Base-by-base conservation (phyloP, 768 basidiomycete species). In the Hypholoma sublateritium region DNA sequence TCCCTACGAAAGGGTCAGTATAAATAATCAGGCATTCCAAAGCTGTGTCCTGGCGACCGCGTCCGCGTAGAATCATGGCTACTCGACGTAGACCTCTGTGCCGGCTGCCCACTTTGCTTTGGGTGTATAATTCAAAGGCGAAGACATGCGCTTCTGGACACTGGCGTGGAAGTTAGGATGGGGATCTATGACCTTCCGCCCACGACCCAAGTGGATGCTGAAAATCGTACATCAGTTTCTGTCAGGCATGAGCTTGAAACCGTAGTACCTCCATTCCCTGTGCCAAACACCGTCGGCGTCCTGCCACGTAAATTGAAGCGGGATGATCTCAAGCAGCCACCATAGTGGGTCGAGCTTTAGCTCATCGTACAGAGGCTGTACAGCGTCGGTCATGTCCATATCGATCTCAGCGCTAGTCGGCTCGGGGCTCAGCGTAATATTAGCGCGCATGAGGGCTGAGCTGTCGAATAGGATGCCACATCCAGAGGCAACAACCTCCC, bases 251-350 rank as follows among this genome's bases (percentile, higher is more conserved):
- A 22, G 34, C n/a, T 28, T 19, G 11, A 55, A 37, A 50, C 16
- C 32, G 47, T n/a, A 6, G 72, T 60, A 90, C 89, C 75, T 75
- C 70, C 77, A 82, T 43, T 70, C 71, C 7, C 57, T 72, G 58
- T 83, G 80, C 88, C 87, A 89, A 14, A 61, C 64, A 1, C 84
- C 82, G 1, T 77, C 49, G 0, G 57, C 60, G 56, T 89, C 84
- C 65, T 90, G 88, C 77, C 78, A 87, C 17, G 73, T 67, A 61
- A 77, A 81, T 37, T 63, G 67, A 53, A 78, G 64, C 14, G 87
- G 89, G 0, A 90, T 25, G 24, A 89, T 70, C 70, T 93, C 90
- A 35, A 91, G 70, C n/a, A 88, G 34, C 88, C 87, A 88, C 90
- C 90, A 93, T 1, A 74, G 4, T 17, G 67, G 70, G 14, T 68